phyloP scores from a whole-genome alignment of 2,329 filamentous ascomycete species.

The Sphaerulina vaccinii region DNA sequence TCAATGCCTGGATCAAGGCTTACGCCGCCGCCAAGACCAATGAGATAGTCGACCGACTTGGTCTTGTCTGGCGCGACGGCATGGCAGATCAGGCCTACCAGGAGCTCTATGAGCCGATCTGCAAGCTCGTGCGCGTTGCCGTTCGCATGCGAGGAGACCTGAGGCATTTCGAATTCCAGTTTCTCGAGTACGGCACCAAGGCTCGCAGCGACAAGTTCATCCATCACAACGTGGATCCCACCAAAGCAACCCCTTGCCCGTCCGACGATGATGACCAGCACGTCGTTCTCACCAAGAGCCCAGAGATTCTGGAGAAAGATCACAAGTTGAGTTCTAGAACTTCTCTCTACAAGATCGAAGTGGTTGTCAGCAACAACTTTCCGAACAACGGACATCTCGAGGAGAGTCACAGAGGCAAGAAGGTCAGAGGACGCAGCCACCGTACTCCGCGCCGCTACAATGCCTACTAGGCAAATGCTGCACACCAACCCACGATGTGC shows the following conservation, averaged over 20 bases:
- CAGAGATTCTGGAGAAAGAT: conserved; percentile 9
- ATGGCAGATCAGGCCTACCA: neutral
- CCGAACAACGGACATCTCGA: neutral
- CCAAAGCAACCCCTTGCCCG: neutral
- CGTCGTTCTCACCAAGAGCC: conserved; percentile 10
- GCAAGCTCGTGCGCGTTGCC: conserved; percentile 13
- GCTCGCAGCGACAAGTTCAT: conserved; percentile 1
- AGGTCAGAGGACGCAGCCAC: neutral
- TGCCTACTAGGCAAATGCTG: too few species aligned
- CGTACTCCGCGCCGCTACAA: too few species aligned
- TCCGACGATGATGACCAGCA: conserved; percentile 1
- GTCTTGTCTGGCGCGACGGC: conserved; percentile 2
- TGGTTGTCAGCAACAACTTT: conserved; percentile 1
- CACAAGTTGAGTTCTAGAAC: neutral
- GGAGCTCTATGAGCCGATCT: conserved; percentile 4
- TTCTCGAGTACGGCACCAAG: conserved; percentile 9
- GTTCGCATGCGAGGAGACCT: conserved; percentile 15
- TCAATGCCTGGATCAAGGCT: conserved; percentile 6
- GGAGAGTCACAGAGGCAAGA: conserved; percentile 1
- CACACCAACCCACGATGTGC: too few species aligned
- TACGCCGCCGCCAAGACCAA: conserved; percentile 4
- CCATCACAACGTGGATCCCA: neutral
- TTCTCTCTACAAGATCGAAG: conserved; percentile 9
- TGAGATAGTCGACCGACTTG: conserved; percentile 7
- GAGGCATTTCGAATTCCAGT: conserved; percentile 12